Base-by-base conservation (phyloP, 192 early-diverging fungal genomes). In the Diversispora eburnea region DNA sequence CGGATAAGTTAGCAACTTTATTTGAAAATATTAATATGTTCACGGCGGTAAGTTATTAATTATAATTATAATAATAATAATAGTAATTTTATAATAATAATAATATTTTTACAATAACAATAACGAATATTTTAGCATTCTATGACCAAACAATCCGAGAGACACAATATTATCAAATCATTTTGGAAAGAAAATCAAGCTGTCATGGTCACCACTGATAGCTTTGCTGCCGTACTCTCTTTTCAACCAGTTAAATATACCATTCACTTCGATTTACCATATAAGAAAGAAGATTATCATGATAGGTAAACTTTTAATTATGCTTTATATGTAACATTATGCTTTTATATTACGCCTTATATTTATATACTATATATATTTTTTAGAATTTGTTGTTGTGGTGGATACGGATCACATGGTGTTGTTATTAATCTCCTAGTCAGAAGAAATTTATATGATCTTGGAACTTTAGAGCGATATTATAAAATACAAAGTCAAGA, bases 241-340 rank as follows among this genome's bases (percentile, higher is more conserved):
- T 66, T 66, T 10, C n/a, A 66, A 8, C 64, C 64, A 13, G 64
- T 66, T 20, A 46, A 66, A 22, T 66, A 66, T 66, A 48, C 45
- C 15, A 46, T 66, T n/a, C 64, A 71, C n/a, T 71, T 56, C 47
- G 69, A 71, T 59, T 71, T 71, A 47, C 69, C 69, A 46, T 56
- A 41, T 7, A 56, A 56, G 22, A 71, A 71, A 45, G 69, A 71
- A 59, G 39, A 52, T 20, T 71, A 71, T 47, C 69, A 71, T 59
- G 69, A 71, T 59, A 33, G 69, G 69, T 71, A 71, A 45, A 13
- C 20, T 25, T 70, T 42, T 3, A 43, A 19, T 8, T 43, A 41
- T 17, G 12, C 1, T 9, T 41, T 63, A 4, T n/a, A n/a, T 13
- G 6, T n/a, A 2, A 3, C 1, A 41, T 43, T 42, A 0, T 17